Base-by-base conservation (phyloP, 306 rosid species). In the Glycine latifolia region DNA sequence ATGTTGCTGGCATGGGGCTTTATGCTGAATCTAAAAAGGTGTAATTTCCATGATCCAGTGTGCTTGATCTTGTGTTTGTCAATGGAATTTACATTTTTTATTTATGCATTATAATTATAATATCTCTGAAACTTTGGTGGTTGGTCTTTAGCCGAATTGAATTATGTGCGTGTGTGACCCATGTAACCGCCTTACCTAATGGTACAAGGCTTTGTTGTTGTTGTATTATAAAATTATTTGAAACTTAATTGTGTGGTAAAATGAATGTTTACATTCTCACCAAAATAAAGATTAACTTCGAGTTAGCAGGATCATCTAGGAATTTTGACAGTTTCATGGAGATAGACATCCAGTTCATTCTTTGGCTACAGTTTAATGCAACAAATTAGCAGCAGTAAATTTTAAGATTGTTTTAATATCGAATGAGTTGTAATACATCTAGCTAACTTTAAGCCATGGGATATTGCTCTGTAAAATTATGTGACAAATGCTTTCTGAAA, bases 1-100 rank as follows among this genome's bases (percentile, higher is more conserved):
- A 96, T 83, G 99, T 96, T 33, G 97, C 98, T 66, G 99, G 99
- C 87, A 96, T 90, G 97, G 99, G 97, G 53, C 97, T 96, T 70
- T 96, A 96, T 84, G 97, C 97, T 39, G 99, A 96, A 89, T 92
- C 98, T 55, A 94, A 92, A 80, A 96, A 96, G 97, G 99, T 93
- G 77, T 56, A 67, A 67, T 79, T 77, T 71, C 41, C 26, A 11
- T 44, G 5, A 58, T 67, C 49, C 44, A 20, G 43, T 48, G 49
- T 53, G 60, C 61, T 63, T 77, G 68, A 44, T 77, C 37, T 63
- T 14, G 52, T 2, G 52, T 66, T 58, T 71, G 53, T 17, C 14
- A 13, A 48, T 35, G 72, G 41, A 76, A 35, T 62, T 76, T 76
- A 11, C 65, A 66, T 60, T 16, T 79, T 41, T 14, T 52, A 35